Conservation (phyloP, 2,329 filamentous ascomycete genomes). For the Sarocladiaceae sp. region DNA sequence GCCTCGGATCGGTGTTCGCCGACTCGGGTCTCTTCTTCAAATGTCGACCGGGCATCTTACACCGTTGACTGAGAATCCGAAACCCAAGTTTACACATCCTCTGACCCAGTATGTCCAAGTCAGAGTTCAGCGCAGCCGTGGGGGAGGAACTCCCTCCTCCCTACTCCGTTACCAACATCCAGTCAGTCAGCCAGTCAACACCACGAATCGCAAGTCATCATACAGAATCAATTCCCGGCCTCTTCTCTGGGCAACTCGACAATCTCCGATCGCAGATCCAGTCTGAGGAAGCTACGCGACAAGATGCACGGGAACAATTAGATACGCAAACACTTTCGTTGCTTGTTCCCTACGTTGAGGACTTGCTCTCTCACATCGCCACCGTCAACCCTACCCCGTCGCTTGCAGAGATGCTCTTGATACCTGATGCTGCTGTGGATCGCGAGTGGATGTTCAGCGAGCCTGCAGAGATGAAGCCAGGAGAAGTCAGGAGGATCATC, state of each 20-base stretch:
- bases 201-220: neutral
- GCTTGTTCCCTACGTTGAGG: conserved; percentile 37
- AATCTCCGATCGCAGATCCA: conserved; percentile 3
- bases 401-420: conserved; percentile 36
- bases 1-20: too few species aligned
- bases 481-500: conserved; percentile 25
- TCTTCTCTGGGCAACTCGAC: conserved; percentile 7
- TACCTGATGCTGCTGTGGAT: conserved; percentile 35
- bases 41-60: too few species aligned
- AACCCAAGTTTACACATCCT: too few species aligned
- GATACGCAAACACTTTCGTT: conserved; percentile 9
- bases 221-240: neutral
- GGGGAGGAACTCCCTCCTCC: conserved; percentile 4
- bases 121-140: neutral
- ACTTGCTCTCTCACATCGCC: conserved; percentile 26
- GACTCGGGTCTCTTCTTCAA: too few species aligned
- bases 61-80: too few species aligned
- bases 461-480: conserved; percentile 20
- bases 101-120: neutral
- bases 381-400: conserved; percentile 23
- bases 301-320: conserved; percentile 1
- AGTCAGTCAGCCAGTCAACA: neutral
- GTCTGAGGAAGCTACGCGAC: neutral
- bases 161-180: neutral
- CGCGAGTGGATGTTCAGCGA: conserved; percentile 29